Conservation (phyloP, 805 yeast genomes). For the Kluyveromyces siamensis region DNA sequence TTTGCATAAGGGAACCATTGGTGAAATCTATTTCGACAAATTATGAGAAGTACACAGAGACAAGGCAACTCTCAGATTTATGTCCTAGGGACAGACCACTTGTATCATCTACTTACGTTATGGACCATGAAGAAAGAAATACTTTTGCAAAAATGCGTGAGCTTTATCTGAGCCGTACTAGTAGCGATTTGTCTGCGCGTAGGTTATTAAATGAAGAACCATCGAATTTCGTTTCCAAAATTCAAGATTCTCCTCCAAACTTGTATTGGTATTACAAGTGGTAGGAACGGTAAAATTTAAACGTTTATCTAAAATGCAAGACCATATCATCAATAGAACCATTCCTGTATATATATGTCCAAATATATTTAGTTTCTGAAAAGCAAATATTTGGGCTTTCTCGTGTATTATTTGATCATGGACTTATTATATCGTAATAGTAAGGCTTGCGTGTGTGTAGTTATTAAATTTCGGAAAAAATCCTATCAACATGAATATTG, state of each 20-base stretch:
- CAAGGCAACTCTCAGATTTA: conserved; percentile 19
- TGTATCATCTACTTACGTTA: conserved; percentile 21
- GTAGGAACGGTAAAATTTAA: conserved; percentile 5
- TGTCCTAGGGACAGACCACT: conserved; percentile 22
- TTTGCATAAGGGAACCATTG: conserved; percentile 47
- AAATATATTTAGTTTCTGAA: too few relatives aligned
- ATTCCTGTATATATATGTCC: too few relatives aligned
- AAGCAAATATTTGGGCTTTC: too few relatives aligned
- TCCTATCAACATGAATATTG: too few relatives aligned
- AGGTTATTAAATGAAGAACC: conserved; percentile 14
- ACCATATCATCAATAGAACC: too few relatives aligned
- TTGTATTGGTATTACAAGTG: conserved; percentile 27
- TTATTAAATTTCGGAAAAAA: too few relatives aligned
- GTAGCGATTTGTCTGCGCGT: conserved; percentile 14
- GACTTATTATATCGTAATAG: too few relatives aligned
- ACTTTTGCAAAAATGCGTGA: conserved; percentile 17
- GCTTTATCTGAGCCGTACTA: conserved; percentile 21
- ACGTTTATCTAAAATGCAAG: neutral
- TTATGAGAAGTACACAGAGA: conserved; percentile 30
- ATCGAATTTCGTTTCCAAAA: conserved; percentile 7
- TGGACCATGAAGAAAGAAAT: conserved; percentile 16
- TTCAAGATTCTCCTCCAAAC: conserved; percentile 15
- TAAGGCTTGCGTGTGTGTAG: too few relatives aligned
- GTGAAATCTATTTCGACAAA: conserved; percentile 15
- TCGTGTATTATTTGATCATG: too few relatives aligned